phyloP scores from a whole-genome alignment of 306 rosid species.

The Lithocarpus polystachyus region DNA sequence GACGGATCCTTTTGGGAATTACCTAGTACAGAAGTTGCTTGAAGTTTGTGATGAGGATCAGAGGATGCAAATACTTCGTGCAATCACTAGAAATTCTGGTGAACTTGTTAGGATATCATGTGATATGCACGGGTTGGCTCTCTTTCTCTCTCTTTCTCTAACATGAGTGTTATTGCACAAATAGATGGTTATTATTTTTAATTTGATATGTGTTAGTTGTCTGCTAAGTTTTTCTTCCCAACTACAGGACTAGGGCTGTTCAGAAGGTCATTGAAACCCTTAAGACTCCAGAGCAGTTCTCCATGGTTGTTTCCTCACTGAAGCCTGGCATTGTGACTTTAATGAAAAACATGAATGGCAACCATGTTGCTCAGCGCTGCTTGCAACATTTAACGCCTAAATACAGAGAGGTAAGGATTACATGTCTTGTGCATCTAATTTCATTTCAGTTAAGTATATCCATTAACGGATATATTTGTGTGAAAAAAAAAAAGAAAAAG shows the following conservation, averaged over 20 bases:
- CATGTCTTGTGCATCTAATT: background rate
- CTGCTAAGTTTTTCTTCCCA: constrained; percentile 11
- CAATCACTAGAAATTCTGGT: constrained; percentile 35
- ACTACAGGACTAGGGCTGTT: constrained; percentile 56
- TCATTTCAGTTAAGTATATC: background rate
- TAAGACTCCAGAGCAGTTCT: constrained; percentile 40
- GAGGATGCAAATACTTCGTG: constrained; percentile 34
- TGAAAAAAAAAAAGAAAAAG: background rate
- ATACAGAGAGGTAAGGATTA: constrained; percentile 36
- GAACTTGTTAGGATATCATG: constrained; percentile 50
- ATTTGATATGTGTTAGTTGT: background rate
- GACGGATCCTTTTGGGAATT: constrained; percentile 62
- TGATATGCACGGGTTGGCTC: constrained; percentile 56
- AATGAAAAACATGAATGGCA: constrained; percentile 51
- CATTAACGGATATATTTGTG: background rate
- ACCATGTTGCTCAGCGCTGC: constrained; percentile 61
- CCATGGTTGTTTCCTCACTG: constrained; percentile 46
- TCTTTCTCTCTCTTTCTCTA: constrained; percentile 1
- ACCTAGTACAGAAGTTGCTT: constrained; percentile 59
- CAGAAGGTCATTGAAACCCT: constrained; percentile 67
- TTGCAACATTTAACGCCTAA: constrained; percentile 42
- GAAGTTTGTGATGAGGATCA: constrained; percentile 60
- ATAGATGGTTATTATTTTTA: background rate
- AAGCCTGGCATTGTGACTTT: constrained; percentile 40
- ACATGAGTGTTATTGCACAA: background rate